Conservation (phyloP, 2,329 filamentous ascomycete genomes). For the Elsinoe necatrix region DNA sequence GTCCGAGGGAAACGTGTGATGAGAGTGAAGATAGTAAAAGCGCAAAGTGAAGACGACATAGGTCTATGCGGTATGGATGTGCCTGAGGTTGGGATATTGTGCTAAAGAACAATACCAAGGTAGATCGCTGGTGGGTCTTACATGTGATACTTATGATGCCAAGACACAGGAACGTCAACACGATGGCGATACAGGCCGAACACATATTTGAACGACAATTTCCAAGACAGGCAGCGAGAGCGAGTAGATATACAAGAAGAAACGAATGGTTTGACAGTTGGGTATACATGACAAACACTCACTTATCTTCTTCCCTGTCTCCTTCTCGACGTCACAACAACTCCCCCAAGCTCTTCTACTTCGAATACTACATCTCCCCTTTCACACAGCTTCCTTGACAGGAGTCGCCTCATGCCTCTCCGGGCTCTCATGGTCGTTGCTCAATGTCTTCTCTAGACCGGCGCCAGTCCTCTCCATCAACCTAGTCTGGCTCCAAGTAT, state of each 20-base stretch:
- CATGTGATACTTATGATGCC: background rate
- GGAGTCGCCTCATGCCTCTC: constrained; percentile 17
- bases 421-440: constrained; percentile 17
- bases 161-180: background rate
- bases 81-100: background rate
- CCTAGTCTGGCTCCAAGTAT: constrained; percentile 18
- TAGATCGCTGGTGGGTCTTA: background rate
- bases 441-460: constrained; percentile 21
- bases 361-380: background rate
- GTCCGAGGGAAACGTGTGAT: background rate
- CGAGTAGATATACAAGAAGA: no score
- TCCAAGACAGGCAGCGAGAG: background rate
- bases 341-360: background rate
- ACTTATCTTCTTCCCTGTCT: background rate
- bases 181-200: background rate
- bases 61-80: background rate
- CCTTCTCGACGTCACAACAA: background rate
- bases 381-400: constrained; percentile 26
- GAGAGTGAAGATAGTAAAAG: background rate
- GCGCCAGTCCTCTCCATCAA: constrained; percentile 21
- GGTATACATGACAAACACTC: background rate
- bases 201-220: background rate
- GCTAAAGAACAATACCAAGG: background rate
- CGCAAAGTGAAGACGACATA: background rate
- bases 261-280: background rate